Evolutionary conservation across 331 rosid genomes (phyloP).

Genomic region (Acacia concinna): DNA sequence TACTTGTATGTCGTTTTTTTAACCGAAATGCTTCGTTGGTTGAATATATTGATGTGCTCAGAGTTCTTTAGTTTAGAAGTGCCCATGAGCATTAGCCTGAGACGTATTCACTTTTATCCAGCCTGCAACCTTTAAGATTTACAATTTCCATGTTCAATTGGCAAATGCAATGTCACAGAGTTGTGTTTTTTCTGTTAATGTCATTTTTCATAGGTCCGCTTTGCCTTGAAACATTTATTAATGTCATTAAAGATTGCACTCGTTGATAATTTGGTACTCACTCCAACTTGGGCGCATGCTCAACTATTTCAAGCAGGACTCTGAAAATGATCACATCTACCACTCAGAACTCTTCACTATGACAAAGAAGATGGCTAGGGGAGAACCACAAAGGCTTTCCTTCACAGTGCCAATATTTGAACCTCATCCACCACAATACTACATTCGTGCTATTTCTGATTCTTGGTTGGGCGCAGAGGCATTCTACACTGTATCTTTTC

Average conservation of each 20-base stretch:
- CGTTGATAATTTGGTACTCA: slow-evolving; percentile 15
- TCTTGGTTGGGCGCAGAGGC: slow-evolving; percentile 94
- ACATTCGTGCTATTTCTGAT: slow-evolving; percentile 91
- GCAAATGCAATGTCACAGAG: slow-evolving; percentile 6
- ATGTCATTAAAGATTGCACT: not conserved
- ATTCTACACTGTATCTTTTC: slow-evolving; percentile 89
- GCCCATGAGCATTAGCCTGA: not conserved
- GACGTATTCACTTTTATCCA: slow-evolving; percentile 1
- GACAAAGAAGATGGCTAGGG: slow-evolving; percentile 84
- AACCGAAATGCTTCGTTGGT: not conserved
- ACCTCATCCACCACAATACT: slow-evolving; percentile 98
- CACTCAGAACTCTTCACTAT: slow-evolving; percentile 85
- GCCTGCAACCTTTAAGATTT: slow-evolving; percentile 12
- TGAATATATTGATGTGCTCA: not conserved
- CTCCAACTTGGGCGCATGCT: slow-evolving; percentile 30
- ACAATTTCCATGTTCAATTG: slow-evolving; percentile 15
- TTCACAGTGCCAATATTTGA: slow-evolving; percentile 97
- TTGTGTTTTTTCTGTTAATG: slow-evolving; percentile 4
- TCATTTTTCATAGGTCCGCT: not conserved
- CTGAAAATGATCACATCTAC: slow-evolving; percentile 93
- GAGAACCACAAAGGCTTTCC: slow-evolving; percentile 84
- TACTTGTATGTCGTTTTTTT: not conserved
- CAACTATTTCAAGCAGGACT: slow-evolving; percentile 59
- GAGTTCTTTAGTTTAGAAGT: slow-evolving; percentile 3
- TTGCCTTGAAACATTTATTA: slow-evolving; percentile 16